Percentiles rank a stretch among this genome's conserved stretches.
phyloP scores from a whole-genome alignment of 2,329 filamentous ascomycete species.

The Falciphora oryzae region DNA sequence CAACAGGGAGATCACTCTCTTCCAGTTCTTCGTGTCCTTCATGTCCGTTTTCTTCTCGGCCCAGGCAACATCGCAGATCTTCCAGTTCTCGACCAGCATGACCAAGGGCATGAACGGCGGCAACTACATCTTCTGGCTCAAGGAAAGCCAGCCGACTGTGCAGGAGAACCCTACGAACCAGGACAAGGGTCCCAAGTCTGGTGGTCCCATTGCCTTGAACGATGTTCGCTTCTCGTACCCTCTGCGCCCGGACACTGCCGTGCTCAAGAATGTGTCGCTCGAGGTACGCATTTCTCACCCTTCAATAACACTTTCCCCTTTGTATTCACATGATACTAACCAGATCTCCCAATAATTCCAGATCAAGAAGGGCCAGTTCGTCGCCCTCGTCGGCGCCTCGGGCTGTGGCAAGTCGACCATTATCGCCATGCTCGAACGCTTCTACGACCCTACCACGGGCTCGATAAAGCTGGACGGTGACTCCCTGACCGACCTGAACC shows the following conservation, averaged over 20 bases:
- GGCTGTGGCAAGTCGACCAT: conserved; percentile 59
- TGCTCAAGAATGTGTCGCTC: conserved; percentile 34
- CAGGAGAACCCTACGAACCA: conserved; percentile 10
- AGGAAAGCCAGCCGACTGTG: conserved; percentile 10
- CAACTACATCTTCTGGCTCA: conserved; percentile 45
- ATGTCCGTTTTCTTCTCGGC: conserved; percentile 42
- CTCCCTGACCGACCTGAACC: conserved; percentile 29
- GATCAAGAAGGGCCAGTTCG: conserved; percentile 41
- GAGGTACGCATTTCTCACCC: not conserved
- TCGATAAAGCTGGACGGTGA: conserved; percentile 31
- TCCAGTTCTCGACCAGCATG: conserved; percentile 45
- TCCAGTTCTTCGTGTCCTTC: conserved; percentile 45
- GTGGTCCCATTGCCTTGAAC: not conserved
- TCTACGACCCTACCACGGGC: conserved; percentile 39
- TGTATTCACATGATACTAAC: not conserved
- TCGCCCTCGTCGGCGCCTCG: conserved; percentile 50
- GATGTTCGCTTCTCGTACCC: conserved; percentile 2
- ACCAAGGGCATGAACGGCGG: conserved; percentile 44
- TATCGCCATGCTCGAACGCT: conserved; percentile 43
- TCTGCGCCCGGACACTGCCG: conserved; percentile 31
- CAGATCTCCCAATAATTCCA: conserved; percentile 11
- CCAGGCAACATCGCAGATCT: conserved; percentile 34
- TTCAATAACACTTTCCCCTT: not conserved
- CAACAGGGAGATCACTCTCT: conserved; percentile 31
- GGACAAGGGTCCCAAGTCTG: conserved; percentile 24